Base-by-base conservation (phyloP, 129 eudicot species). In the Lonicera japonica region DNA sequence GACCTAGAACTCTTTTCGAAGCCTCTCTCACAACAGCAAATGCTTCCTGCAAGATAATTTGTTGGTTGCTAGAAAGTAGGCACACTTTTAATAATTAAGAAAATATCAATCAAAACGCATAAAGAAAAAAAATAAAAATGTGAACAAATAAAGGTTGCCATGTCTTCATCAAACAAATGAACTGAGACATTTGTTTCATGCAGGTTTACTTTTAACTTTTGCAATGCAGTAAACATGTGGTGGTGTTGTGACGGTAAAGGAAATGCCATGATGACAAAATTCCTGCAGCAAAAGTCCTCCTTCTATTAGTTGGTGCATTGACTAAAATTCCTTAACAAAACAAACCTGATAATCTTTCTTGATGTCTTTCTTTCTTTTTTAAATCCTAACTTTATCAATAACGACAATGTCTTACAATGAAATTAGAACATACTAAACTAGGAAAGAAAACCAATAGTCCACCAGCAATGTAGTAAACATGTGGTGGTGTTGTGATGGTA, bases 21-120 rank as follows among this genome's bases (percentile, higher is more conserved):
- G 96, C 98, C 77, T 92, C 98, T 67, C 98, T 73, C 36, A 92
- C 96, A 21, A 87, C 65, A 68, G 96, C 82, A 85, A 92, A 92
- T 15, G 98, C 98, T 75, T 92, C 98, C 98, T 92, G 94, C 83
- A 75, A 67, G 65, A 21, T 13, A 58, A 50, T 38, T 70, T 25
- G n/a, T 17, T 38, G 24, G 63, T 16, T 41, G 41, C 57, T 48
- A 64, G 18, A 54, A 11, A 52, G 19, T 20, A 16, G 22, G 17
- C 2, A 1, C 22, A 52, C 56, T 52, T 52, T 2, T 54, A 20
- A 20, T 63, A 62, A 63, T 45, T n/a, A 23, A 46, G 38, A 4
- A 24, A 46, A 10, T 19, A 51, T 34, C 29, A 64, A 18, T 14
- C 0, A 19, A 11, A 64, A 48, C n/a, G 47, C 8, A 22, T 11